Evolutionary conservation across 768 basidiomycete genomes (phyloP).

Genomic region (Leccinum arenicola): DNA sequence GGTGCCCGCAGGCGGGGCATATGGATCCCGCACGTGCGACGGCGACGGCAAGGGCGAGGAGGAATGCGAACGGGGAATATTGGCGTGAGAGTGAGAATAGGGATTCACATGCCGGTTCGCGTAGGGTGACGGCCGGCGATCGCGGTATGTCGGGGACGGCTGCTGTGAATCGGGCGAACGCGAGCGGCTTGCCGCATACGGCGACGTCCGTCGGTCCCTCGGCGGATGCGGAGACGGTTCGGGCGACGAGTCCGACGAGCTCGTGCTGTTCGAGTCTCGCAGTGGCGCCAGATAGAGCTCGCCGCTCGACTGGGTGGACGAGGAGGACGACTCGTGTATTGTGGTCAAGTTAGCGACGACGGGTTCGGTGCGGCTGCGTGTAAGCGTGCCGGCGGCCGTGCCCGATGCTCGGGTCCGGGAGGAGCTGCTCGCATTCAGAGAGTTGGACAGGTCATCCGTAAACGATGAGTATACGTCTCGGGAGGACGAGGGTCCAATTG

Average conservation of each 20-base stretch:
- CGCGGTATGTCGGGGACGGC: conserved; percentile 27
- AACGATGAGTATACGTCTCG: conserved; percentile 22
- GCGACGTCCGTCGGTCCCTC: conserved; percentile 23
- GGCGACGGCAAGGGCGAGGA: conserved; percentile 18
- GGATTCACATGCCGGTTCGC: conserved; percentile 7
- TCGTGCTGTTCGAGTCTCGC: conserved; percentile 10
- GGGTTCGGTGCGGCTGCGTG: conserved; percentile 32
- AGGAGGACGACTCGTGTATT: conserved; percentile 24
- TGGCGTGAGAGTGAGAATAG: not conserved
- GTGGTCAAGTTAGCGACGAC: conserved; percentile 24
- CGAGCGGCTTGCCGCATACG: conserved; percentile 12
- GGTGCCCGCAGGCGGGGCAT: not conserved
- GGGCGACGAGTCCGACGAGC: conserved; percentile 23
- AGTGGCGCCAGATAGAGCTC: conserved; percentile 28
- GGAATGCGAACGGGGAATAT: conserved; percentile 8
- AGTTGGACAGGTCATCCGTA: conserved; percentile 26
- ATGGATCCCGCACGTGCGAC: conserved; percentile 10
- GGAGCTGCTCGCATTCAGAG: conserved; percentile 18
- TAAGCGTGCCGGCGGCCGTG: conserved; percentile 6
- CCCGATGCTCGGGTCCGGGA: conserved; percentile 15
- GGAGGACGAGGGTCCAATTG: conserved; percentile 20
- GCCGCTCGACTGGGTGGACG: conserved; percentile 20
- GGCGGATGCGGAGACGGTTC: conserved; percentile 26
- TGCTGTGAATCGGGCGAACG: conserved; percentile 21
- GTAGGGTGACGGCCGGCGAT: conserved; percentile 23